phyloP scores from a whole-genome alignment of 2,329 filamentous ascomycete genomes.

The Paraphoma chrysanthemicola region DNA sequence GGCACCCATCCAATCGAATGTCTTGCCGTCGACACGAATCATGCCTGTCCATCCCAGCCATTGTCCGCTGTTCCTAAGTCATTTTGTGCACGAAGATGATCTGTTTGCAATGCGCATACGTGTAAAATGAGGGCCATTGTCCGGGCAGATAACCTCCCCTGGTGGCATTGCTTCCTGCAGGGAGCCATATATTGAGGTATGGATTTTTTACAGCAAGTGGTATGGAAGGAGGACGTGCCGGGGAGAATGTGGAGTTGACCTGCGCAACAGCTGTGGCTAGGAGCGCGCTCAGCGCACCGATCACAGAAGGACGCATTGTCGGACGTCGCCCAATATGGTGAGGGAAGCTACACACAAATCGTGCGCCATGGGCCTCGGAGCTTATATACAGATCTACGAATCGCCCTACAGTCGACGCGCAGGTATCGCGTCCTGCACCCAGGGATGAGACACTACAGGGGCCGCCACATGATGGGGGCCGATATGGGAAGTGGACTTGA shows the following conservation, averaged over 20 bases:
- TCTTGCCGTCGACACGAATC: constrained; percentile 66
- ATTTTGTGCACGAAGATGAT: neutral
- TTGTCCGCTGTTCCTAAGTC: constrained; percentile 53
- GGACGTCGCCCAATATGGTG: neutral
- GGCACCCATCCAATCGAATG: constrained; percentile 50
- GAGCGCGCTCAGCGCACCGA: constrained; percentile 24
- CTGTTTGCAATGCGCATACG: constrained; percentile 38
- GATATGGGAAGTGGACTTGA: neutral
- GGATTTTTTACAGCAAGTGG: constrained; percentile 78
- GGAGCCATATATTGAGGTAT: constrained; percentile 75
- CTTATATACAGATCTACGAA: constrained; percentile 2
- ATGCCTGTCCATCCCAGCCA: constrained; percentile 72
- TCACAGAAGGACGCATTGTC: constrained; percentile 25
- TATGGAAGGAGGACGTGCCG: constrained; percentile 70
- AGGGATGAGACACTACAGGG: neutral
- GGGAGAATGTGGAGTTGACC: constrained; percentile 63
- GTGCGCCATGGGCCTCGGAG: neutral
- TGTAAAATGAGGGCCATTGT: constrained; percentile 73
- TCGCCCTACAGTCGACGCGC: neutral
- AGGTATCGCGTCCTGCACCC: neutral
- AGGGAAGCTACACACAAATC: neutral
- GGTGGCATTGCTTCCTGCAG: constrained; percentile 66
- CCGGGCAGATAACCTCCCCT: constrained; percentile 73
- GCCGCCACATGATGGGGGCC: neutral
- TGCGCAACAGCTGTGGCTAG: constrained; percentile 18